Percentiles rank a stretch among this genome's conserved stretches.
Evolutionary conservation across 805 yeast genomes (phyloP).

Genomic region (Candida railenensis): DNA sequence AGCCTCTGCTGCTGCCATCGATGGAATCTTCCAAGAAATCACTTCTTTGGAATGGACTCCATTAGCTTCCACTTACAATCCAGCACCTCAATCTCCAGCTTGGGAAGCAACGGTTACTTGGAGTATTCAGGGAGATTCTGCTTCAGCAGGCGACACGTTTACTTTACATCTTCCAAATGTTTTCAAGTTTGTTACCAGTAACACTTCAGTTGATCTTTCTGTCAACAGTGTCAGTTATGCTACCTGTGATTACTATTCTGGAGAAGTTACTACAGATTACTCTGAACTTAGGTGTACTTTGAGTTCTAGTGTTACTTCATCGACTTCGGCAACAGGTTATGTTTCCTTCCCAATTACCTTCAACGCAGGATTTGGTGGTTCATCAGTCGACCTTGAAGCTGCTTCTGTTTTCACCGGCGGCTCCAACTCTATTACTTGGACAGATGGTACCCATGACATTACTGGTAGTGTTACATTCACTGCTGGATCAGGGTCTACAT

Average conservation of each 20-base stretch:
- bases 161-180: conserved; percentile 25
- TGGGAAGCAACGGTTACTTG: conserved; percentile 22
- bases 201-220: conserved; percentile 10
- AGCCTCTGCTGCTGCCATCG: neutral
- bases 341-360: neutral
- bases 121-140: conserved; percentile 15
- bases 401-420: conserved; percentile 10
- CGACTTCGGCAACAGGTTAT: conserved; percentile 1
- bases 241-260: conserved; percentile 9
- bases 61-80: neutral
- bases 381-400: conserved; percentile 9
- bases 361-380: conserved; percentile 4
- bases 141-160: conserved; percentile 25
- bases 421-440: conserved; percentile 13
- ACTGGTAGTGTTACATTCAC: conserved; percentile 11
- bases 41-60: neutral
- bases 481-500: neutral
- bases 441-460: conserved; percentile 14
- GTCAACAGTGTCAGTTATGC: conserved; percentile 9
- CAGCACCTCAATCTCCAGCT: conserved; percentile 1
- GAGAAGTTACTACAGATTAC: conserved; percentile 7
- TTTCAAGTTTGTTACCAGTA: conserved; percentile 16
- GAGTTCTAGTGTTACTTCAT: neutral
- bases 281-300: conserved; percentile 4
- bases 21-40: neutral